Evolutionary conservation across 257 asterid genomes (phyloP), one percentile per base, ranked within the genome.

Genomic region (Solanum ossicruentum): DNA sequence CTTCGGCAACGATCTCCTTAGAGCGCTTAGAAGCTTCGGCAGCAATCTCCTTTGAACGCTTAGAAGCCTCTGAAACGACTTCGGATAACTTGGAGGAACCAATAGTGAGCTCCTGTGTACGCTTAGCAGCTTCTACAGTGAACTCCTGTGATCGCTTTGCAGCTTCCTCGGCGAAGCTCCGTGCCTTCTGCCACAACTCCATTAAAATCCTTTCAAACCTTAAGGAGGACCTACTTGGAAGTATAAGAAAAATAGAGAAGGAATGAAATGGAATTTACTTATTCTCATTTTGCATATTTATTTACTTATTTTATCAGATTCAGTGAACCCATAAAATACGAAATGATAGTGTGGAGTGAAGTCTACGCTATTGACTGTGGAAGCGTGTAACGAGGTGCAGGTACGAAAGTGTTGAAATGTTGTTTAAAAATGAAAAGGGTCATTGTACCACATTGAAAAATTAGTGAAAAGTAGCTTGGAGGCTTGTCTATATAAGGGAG

Each of bases 101-200:
- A 80, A 95, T 91, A 57, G 87, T 88, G 70, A 95, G 89, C 88
- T 94, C 97, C 84, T 94, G 97, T 18, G 98, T 93, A 43, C 91
- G 86, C 77, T 82, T 86, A 77, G 80, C 88, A 45, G 80, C 88
- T 84, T 86, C 91, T 75, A 84, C 91, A 17, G 95, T 89, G 65
- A 95, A 89, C 88, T 95, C 97, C 86, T 94, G 95, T 28, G 98
- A 94, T 55, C 91, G 93, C 90, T 92, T 93, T 39, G 98, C 95
- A 21, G 98, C 97, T 84, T 94, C 99, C 87, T 94, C 99, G 12
- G 98, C 98, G 85, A 95, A 90, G 88, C 83, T 86, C 77, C 95
- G 91, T 82, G 98, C 98, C 90, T 90, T 88, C 28, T 88, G 93
- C 99, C 99, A 96, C 85, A 94, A 89, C 86, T 96, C 98, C 98